Conservation (phyloP, 768 basidiomycete genomes). For the Suillus weaverae region DNA sequence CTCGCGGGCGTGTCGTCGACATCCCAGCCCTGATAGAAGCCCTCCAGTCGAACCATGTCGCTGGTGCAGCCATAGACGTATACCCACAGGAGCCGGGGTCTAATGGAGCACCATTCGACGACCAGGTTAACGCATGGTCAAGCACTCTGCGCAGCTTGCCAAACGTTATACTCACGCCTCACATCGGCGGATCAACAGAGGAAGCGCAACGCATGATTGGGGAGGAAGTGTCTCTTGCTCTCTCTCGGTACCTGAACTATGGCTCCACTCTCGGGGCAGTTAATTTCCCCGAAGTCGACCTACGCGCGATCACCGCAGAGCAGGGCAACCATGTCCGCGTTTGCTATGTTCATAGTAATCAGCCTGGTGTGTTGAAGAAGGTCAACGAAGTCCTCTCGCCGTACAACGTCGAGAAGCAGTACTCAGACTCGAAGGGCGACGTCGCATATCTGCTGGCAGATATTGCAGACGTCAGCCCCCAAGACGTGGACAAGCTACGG, state of each 20-base stretch:
- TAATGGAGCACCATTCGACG: slow-evolving; percentile 88
- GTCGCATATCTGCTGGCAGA: slow-evolving; percentile 97
- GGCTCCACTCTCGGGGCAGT: slow-evolving; percentile 91
- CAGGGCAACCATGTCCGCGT: slow-evolving; percentile 82
- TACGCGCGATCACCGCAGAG: slow-evolving; percentile 86
- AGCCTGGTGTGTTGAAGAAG: slow-evolving; percentile 89
- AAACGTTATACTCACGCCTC: slow-evolving; percentile 96
- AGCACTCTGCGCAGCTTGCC: slow-evolving; percentile 70
- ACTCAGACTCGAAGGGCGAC: slow-evolving; percentile 94
- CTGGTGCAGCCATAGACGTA: slow-evolving; percentile 88
- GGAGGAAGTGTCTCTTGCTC: slow-evolving; percentile 84
- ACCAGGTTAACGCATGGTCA: slow-evolving; percentile 85
- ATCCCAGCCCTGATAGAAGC: slow-evolving; percentile 86
- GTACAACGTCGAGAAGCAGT: slow-evolving; percentile 99
- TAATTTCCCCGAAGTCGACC: slow-evolving; percentile 98
- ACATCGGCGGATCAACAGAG: slow-evolving; percentile 98
- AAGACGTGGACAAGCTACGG: slow-evolving; percentile 76
- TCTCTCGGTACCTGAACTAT: slow-evolving; percentile 88
- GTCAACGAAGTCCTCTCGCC: slow-evolving; percentile 94
- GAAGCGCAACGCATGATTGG: slow-evolving; percentile 98
- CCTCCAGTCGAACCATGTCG: slow-evolving; percentile 83
- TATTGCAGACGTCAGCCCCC: slow-evolving; percentile 84
- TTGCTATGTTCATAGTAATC: slow-evolving; percentile 94
- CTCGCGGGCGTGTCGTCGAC: slow-evolving; percentile 93
- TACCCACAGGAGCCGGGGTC: slow-evolving; percentile 91